phyloP scores from a whole-genome alignment of 192 early-diverging fungal species.

The Backusella luteola region DNA sequence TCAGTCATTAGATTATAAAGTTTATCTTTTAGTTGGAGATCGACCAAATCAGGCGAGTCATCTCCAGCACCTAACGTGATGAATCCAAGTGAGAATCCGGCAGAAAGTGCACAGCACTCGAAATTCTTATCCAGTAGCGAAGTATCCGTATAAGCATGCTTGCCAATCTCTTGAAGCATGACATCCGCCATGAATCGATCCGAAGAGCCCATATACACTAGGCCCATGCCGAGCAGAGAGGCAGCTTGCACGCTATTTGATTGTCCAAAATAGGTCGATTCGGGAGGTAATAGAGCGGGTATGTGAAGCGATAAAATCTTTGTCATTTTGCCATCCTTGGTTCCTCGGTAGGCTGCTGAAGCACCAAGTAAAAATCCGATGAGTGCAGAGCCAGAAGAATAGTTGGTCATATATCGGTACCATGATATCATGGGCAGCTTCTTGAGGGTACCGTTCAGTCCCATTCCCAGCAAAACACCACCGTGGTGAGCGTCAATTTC shows the following conservation, averaged over 20 bases:
- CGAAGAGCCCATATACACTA: conserved; percentile 68
- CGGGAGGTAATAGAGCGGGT: conserved; percentile 61
- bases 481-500: conserved; percentile 64
- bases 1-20: conserved; percentile 49
- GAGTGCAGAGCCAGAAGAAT: conserved; percentile 62
- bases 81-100: conserved; percentile 84
- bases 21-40: conserved; percentile 56
- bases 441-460: conserved; percentile 73
- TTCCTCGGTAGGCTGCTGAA: conserved; percentile 66
- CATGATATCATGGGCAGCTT: conserved; percentile 51
- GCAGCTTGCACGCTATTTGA: conserved; percentile 67
- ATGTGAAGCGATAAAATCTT: conserved; percentile 78
- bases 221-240: conserved; percentile 73
- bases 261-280: conserved; percentile 58
- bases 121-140: conserved; percentile 30
- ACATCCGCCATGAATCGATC: conserved; percentile 71
- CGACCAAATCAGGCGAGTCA: conserved; percentile 46
- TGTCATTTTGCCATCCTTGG: conserved; percentile 58
- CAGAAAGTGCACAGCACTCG: conserved; percentile 71
- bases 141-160: conserved; percentile 20
- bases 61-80: conserved; percentile 70
- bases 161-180: conserved; percentile 69
- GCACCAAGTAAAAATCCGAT: conserved; percentile 79
- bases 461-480: conserved; percentile 79
- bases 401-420: conserved; percentile 62